A percentile compares a stretch with the other conserved stretches of the same genome.
These are phyloP conservation scores for Dryadomyces sulphureus DNA, from an alignment of 2,329 filamentous ascomycete species.

Conservation along the genomic window DNA sequence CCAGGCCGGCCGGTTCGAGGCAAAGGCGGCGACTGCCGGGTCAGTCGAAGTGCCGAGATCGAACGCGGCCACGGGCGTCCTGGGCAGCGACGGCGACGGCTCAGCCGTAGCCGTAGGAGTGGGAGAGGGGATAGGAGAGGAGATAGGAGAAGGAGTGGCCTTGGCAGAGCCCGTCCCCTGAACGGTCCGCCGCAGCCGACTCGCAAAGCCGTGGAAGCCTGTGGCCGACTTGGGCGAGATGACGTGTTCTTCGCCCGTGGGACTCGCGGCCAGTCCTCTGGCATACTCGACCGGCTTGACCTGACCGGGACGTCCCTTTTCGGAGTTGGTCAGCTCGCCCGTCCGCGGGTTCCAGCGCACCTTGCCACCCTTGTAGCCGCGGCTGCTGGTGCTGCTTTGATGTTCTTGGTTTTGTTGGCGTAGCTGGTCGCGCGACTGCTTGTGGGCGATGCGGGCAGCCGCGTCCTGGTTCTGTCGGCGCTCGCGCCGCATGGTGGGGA, in stretches of 20 bases:
- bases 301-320: constrained; percentile 39
- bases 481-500: constrained; percentile 37
- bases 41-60: constrained; percentile 10
- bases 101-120: not conserved
- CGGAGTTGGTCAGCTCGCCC: constrained; percentile 46
- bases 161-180: constrained; percentile 12
- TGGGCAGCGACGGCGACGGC: not conserved
- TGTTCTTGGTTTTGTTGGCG: constrained; percentile 12
- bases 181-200: constrained; percentile 28
- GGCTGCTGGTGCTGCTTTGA: constrained; percentile 12
- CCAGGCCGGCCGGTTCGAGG: constrained; percentile 43
- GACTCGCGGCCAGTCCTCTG: constrained; percentile 16
- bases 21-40: constrained; percentile 20
- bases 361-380: constrained; percentile 20
- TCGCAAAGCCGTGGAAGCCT: constrained; percentile 24
- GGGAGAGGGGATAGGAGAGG: not conserved
- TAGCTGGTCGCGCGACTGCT: constrained; percentile 22
- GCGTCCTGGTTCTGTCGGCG: constrained; percentile 29
- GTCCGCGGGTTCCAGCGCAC: constrained; percentile 52
- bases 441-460: constrained; percentile 21
- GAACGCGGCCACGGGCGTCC: not conserved
- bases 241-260: not conserved
- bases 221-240: too few relatives aligned
- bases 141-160: not conserved
- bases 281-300: constrained; percentile 38